Base-by-base conservation (phyloP, 2,329 filamentous ascomycete species). In the Samsoniella hepiali region DNA sequence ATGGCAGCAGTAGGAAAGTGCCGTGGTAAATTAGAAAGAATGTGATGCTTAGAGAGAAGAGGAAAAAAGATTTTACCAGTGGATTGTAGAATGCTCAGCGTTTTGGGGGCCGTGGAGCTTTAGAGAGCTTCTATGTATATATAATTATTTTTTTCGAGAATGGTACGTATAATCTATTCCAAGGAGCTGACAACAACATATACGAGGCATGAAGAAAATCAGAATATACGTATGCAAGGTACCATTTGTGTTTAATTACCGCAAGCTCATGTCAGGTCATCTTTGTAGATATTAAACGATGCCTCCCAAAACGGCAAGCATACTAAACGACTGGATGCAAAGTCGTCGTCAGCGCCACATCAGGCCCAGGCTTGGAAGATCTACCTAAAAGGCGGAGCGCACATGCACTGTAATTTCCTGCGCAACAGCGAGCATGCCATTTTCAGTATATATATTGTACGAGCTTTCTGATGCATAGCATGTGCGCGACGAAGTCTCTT, bases 261-360 rank as follows among this genome's bases (percentile, higher is more conserved):
- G n/a, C 34, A 36, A 13, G 29, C 29, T 36, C 22, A 29, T 47
- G 42, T 15, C 40, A 27, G 27, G 53, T 47, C 42, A 58, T 47
- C 55, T 45, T 58, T 34, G 55, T 45, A 45, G 42, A 58, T 58
- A 17, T 47, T 58, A 58, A 58, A 47, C 40, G 55, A 29, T 29
- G 27, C 27, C 17, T 58, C 55, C 55, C n/a, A 47, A 47, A 58
- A 27, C 29, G 55, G 55, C 13, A 47, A 13, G 27, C 40, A 58
- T 32, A 22, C 38, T 57, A 45, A 44, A 57, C 51, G 40, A 57
- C 22, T 13, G 31, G 32, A 34, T 34, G 31, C 49, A 10, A 22
- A 34, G 49, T 10, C 11, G 49, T 51, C 2, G 49, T 51, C 49
- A 51, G 49, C 49, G 49, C 32, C 32, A 5, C 9, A n/a, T n/a